Conservation (phyloP, 1,284 basidiomycete species). For the Tranzscheliella williamsii region DNA sequence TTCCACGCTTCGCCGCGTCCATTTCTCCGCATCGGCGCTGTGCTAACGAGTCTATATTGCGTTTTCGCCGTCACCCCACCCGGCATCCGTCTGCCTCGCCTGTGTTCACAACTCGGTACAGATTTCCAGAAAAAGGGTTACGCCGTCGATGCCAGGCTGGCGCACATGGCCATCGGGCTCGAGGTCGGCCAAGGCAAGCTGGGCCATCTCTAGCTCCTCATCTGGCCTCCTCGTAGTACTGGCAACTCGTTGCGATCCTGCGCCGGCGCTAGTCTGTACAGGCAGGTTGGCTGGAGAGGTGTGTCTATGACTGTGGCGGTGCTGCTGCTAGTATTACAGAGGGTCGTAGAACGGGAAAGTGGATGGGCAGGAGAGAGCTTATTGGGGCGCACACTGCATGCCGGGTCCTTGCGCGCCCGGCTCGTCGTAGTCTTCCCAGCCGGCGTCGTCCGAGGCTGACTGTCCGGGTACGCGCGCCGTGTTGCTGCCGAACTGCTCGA, state of each 20-base stretch:
- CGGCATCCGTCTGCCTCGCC: too few species aligned
- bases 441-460: constrained; percentile 32
- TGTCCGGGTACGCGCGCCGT: constrained; percentile 25
- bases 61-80: too few species aligned
- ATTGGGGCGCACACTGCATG: constrained; percentile 51
- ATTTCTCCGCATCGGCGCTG: too few species aligned
- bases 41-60: too few species aligned
- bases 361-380: constrained; percentile 4
- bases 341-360: constrained; percentile 12
- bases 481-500: constrained; percentile 42
- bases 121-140: constrained; percentile 48
- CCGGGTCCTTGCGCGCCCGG: constrained; percentile 36
- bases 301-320: constrained; percentile 1
- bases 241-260: too few species aligned
- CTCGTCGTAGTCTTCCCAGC: constrained; percentile 35
- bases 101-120: constrained; percentile 15
- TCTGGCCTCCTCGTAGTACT: too few species aligned
- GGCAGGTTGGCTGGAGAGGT: too few species aligned
- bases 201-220: constrained; percentile 16
- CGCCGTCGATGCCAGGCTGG: constrained; percentile 54
- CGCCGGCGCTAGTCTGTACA: too few species aligned
- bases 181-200: constrained; percentile 37
- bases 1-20: too few species aligned
- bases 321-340: too few species aligned
- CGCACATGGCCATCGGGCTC: constrained; percentile 55